These are phyloP conservation scores for Rosa hybrid DNA, from an alignment of 331 rosid genomes.

Conservation along the genomic window DNA sequence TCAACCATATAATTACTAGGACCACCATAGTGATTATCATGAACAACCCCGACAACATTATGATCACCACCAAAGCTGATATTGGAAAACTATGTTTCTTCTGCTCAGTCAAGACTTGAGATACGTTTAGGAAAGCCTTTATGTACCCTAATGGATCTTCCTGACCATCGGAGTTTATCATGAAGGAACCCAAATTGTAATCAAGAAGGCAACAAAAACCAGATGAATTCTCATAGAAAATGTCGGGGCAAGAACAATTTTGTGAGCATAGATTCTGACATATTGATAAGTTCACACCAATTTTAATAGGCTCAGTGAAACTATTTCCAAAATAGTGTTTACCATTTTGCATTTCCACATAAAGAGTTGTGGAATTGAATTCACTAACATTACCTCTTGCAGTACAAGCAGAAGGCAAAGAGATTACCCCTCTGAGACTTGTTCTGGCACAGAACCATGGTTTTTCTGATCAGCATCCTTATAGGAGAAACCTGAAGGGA, in stretches of 20 bases:
- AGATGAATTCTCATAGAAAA: slow-evolving; percentile 13
- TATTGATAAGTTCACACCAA: not conserved
- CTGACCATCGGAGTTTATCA: not conserved
- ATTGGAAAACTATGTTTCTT: not conserved
- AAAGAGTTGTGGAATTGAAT: not conserved
- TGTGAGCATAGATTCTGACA: slow-evolving; percentile 20
- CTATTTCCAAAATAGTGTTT: slow-evolving; percentile 15
- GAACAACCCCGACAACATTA: not conserved
- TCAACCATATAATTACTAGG: slow-evolving; percentile 1
- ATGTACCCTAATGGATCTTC: slow-evolving; percentile 18
- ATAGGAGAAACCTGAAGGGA: too few species aligned
- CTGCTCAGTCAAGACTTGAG: not conserved
- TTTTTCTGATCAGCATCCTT: too few species aligned
- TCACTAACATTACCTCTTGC: not conserved
- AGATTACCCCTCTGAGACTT: not conserved
- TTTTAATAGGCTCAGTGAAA: not conserved
- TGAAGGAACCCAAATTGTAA: not conserved
- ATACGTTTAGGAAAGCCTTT: not conserved
- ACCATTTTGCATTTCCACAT: not conserved
- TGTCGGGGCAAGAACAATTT: slow-evolving; percentile 21
- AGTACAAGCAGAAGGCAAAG: slow-evolving; percentile 19
- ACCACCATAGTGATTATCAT: not conserved
- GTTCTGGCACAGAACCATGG: not conserved
- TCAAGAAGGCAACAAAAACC: slow-evolving; percentile 19
- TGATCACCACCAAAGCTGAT: slow-evolving; percentile 5